Percentiles rank a stretch among this genome's conserved stretches.
phyloP scores from a whole-genome alignment of 192 early-diverging fungal species.

The Dimargaris verticillata region DNA sequence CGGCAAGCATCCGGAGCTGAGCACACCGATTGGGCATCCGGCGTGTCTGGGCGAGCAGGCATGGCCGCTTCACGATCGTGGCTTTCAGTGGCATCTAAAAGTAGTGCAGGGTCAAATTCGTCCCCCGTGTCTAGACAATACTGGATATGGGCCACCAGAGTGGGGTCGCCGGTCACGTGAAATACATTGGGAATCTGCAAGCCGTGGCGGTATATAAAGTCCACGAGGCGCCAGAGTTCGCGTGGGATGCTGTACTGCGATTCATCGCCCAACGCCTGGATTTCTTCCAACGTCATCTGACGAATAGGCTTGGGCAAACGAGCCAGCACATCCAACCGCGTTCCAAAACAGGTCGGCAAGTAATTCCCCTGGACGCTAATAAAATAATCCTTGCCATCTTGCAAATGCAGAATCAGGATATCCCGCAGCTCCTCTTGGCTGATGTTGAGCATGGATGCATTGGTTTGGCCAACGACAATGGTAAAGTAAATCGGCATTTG shows the following conservation, averaged over 20 bases:
- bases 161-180: conserved; percentile 38
- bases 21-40: too few relatives aligned
- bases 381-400: conserved; percentile 74
- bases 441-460: conserved; percentile 35
- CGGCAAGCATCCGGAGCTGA: too few relatives aligned
- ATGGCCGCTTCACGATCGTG: too few relatives aligned
- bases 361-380: conserved; percentile 55
- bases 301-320: conserved; percentile 39
- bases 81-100: too few relatives aligned
- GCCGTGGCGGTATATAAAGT: conserved; percentile 23
- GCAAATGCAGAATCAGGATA: conserved; percentile 64
- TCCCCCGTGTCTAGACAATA: conserved; percentile 67
- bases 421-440: conserved; percentile 44
- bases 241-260: conserved; percentile 28
- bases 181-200: conserved; percentile 19
- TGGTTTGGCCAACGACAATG: conserved; percentile 31
- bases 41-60: too few relatives aligned
- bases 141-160: conserved; percentile 42
- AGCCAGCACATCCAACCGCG: conserved; percentile 44
- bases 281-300: conserved; percentile 27
- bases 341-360: conserved; percentile 56
- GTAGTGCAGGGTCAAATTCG: conserved; percentile 37
- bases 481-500: conserved; percentile 36
- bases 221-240: conserved; percentile 25
- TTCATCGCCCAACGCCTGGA: conserved; percentile 19